Percentiles rank a stretch among this genome's conserved stretches.
Conservation (phyloP, 2,329 filamentous ascomycete genomes). For the Colletotrichum paranaense region DNA sequence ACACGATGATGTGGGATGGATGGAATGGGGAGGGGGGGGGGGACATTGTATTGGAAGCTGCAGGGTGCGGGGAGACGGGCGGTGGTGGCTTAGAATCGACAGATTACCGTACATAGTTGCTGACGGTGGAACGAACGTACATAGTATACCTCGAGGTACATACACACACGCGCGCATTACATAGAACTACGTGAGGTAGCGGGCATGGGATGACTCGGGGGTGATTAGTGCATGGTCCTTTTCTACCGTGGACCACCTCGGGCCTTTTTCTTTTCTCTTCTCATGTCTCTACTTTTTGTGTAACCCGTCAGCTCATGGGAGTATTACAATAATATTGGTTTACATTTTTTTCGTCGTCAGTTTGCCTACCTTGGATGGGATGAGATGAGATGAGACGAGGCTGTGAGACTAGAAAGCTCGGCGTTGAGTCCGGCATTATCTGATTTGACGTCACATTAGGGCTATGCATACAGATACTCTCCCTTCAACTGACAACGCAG, state of each 20-base stretch:
- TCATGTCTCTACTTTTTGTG: not conserved
- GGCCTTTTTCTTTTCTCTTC: not conserved
- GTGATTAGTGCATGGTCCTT: not conserved
- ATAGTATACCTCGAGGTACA: not conserved
- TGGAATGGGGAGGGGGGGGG: not conserved
- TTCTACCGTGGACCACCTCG: not conserved
- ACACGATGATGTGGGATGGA: not conserved
- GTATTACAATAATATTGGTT: not conserved
- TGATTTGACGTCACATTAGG: too few species aligned
- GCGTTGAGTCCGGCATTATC: too few species aligned
- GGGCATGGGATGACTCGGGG: not conserved
- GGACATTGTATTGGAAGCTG: not conserved
- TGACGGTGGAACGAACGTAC: not conserved
- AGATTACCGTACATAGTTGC: constrained; percentile 13
- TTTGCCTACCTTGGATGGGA: not conserved
- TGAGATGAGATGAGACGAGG: too few species aligned
- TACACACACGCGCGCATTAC: not conserved
- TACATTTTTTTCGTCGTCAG: not conserved
- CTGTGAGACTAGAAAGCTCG: too few species aligned
- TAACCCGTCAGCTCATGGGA: not conserved
- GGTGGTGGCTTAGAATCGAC: constrained; percentile 31
- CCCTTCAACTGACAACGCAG: too few species aligned
- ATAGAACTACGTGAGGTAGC: not conserved
- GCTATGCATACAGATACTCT: too few species aligned
- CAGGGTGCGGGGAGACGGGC: constrained; percentile 9